Evolutionary conservation across 2,329 filamentous ascomycete genomes (phyloP).

Genomic region (Helotiales sp.): DNA sequence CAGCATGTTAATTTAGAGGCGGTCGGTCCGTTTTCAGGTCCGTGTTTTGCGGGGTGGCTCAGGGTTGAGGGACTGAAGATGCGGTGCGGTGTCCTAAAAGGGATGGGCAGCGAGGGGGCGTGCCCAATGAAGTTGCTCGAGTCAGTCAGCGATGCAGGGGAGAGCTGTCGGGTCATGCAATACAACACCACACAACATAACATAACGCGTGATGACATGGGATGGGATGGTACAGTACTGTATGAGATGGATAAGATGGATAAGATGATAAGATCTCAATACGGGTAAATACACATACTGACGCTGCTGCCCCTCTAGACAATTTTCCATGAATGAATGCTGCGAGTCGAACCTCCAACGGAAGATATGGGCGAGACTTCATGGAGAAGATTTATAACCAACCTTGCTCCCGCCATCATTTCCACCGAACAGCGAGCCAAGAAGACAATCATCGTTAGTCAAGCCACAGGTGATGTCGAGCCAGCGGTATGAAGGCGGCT

Average conservation of each 20-base stretch:
- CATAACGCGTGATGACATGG: no score
- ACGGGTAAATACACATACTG: no score
- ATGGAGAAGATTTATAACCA: no score
- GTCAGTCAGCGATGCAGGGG: constrained; percentile 5
- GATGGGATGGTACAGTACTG: no score
- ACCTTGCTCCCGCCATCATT: neutral
- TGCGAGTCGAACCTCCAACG: no score
- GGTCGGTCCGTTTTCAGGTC: constrained; percentile 5
- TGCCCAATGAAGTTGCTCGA: neutral
- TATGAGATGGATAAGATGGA: no score
- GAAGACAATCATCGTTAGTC: neutral
- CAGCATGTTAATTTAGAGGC: constrained; percentile 7
- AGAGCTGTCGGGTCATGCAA: neutral
- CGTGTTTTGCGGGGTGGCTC: constrained; percentile 6
- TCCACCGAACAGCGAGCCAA: neutral
- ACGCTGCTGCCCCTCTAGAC: no score
- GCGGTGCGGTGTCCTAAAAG: constrained; percentile 14
- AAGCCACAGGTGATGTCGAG: neutral
- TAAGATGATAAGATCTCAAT: neutral
- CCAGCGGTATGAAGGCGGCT: no score
- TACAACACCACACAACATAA: no score
- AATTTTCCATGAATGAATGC: no score
- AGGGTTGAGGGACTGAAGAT: neutral
- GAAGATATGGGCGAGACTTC: no score
- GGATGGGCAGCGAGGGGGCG: neutral